phyloP scores from a whole-genome alignment of 805 yeast species.

The Saturnispora besseyi region DNA sequence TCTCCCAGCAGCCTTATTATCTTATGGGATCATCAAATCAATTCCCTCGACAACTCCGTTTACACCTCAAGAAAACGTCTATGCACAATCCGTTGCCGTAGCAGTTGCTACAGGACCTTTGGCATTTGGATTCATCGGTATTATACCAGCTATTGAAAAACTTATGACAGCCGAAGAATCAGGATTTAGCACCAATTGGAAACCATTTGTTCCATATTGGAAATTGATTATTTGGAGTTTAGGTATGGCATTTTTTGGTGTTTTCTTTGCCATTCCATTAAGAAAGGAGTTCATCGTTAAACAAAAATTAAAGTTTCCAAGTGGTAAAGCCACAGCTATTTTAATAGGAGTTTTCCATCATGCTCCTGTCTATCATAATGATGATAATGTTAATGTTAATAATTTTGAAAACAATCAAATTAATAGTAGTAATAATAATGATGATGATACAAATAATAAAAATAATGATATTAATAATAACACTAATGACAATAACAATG shows the following conservation, averaged over 20 bases:
- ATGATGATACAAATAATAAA: background rate
- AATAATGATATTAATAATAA: background rate
- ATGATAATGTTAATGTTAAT: background rate
- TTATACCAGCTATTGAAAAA: slow-evolving; percentile 91
- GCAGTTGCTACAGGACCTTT: slow-evolving; percentile 98
- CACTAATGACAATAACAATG: background rate
- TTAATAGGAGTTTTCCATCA: slow-evolving; percentile 81
- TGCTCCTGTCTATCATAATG: slow-evolving; percentile 25
- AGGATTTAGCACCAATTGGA: slow-evolving; percentile 41
- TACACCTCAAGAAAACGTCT: slow-evolving; percentile 91
- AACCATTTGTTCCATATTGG: slow-evolving; percentile 27
- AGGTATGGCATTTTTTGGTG: slow-evolving; percentile 90
- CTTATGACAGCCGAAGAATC: slow-evolving; percentile 71
- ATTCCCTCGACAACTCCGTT: slow-evolving; percentile 38
- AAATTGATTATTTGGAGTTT: slow-evolving; percentile 74
- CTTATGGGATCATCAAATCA: slow-evolving; percentile 71
- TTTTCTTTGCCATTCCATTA: slow-evolving; percentile 86
- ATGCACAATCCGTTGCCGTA: slow-evolving; percentile 84
- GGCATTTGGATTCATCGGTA: slow-evolving; percentile 92
- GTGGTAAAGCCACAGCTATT: slow-evolving; percentile 94
- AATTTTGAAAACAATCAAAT: background rate
- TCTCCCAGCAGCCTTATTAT: slow-evolving; percentile 82
- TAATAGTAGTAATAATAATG: background rate
- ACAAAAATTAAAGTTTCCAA: slow-evolving; percentile 85
- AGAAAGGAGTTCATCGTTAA: slow-evolving; percentile 79